phyloP scores from a whole-genome alignment of 306 rosid genomes.

The Vigna mungo region DNA sequence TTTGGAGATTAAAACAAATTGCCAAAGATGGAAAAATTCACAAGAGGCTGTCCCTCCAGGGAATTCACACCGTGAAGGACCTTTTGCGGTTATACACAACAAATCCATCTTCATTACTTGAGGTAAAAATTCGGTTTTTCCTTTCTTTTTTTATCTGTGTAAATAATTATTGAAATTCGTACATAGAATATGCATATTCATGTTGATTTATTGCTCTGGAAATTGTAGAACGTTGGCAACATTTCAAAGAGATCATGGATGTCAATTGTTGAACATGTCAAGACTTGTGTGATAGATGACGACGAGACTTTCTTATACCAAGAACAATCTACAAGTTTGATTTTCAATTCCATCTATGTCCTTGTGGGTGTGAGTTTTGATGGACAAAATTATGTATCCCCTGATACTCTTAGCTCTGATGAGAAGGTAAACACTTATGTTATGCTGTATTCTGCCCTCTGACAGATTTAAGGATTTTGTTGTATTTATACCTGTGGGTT shows the following conservation, averaged over 20 bases:
- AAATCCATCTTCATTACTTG: constrained; percentile 11
- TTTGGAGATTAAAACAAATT: constrained; percentile 28
- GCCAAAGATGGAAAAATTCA: constrained; percentile 10
- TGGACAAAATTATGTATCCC: constrained; percentile 5
- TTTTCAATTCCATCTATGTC: constrained; percentile 27
- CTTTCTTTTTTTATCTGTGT: background rate
- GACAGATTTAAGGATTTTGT: too few species aligned
- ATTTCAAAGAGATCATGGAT: constrained; percentile 49
- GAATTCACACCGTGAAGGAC: constrained; percentile 19
- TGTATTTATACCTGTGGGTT: background rate
- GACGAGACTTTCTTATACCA: constrained; percentile 18
- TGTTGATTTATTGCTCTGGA: constrained; percentile 20
- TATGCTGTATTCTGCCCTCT: too few species aligned
- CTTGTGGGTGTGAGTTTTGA: constrained; percentile 25
- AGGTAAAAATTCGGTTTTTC: background rate
- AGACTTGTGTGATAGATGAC: constrained; percentile 44
- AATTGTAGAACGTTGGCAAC: constrained; percentile 52
- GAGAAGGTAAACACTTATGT: background rate
- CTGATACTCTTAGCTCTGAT: background rate
- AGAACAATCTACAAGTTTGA: constrained; percentile 18
- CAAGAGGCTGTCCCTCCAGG: background rate
- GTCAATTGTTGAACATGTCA: constrained; percentile 55
- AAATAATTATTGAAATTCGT: background rate
- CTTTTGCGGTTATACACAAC: constrained; percentile 24
- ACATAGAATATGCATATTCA: background rate